Evolutionary conservation across 495 filamentous ascomycete genomes (phyloP).

Genomic region (Talaromyces trachyspermus): DNA sequence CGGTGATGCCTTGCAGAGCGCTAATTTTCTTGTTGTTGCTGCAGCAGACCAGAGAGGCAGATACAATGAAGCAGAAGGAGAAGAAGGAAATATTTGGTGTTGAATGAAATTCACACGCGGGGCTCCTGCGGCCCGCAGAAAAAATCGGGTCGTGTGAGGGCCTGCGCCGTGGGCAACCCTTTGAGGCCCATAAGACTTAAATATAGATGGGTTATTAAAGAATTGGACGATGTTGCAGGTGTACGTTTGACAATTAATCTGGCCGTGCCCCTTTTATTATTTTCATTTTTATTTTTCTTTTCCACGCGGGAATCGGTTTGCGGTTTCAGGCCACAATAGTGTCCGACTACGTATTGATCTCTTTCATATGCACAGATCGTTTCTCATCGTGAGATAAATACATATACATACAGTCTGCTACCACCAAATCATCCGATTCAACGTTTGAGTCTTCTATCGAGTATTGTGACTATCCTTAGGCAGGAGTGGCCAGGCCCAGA

Average conservation of each 20-base stretch:
- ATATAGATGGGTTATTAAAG: too few relatives aligned
- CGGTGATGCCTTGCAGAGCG: background rate
- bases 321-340: too few relatives aligned
- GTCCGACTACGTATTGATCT: too few relatives aligned
- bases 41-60: background rate
- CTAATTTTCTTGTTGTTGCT: background rate
- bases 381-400: too few relatives aligned
- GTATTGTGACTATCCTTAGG: background rate
- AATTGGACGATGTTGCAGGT: background rate
- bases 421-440: too few relatives aligned
- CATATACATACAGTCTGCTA: too few relatives aligned
- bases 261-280: too few relatives aligned
- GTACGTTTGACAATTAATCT: too few relatives aligned
- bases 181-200: constrained; percentile 6
- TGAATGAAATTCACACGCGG: background rate
- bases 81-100: constrained; percentile 4
- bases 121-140: constrained; percentile 10
- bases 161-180: constrained; percentile 4
- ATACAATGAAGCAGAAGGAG: too few relatives aligned
- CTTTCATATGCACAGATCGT: too few relatives aligned
- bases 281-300: too few relatives aligned
- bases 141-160: constrained; percentile 8
- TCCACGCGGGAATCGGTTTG: too few relatives aligned
- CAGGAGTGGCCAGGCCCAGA: constrained; percentile 28
- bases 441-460: background rate